Base-by-base conservation (phyloP, 352 stramenopile genomes). In the Elongisporangium undulatum region DNA sequence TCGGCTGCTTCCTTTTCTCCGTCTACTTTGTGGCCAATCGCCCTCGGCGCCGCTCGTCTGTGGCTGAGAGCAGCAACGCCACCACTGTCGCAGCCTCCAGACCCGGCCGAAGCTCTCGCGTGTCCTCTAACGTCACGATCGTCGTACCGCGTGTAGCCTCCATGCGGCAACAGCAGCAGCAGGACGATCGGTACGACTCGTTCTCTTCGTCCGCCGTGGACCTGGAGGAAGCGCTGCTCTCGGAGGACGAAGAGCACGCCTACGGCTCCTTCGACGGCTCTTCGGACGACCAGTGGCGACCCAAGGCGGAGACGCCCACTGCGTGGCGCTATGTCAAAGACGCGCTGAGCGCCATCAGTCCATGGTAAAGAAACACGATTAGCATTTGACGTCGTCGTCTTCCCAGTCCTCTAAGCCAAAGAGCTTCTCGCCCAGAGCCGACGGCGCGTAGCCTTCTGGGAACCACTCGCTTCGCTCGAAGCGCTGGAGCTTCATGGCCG, bases 11-110 rank as follows among this genome's bases (percentile, higher is more conserved):
- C 38, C 69, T 94, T 26, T 91, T 95, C 60, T 95, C 86, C 1
- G 83, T 95, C 10, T 95, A 95, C 62, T 95, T 95, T 66, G 84
- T 95, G 26, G 85, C 74, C 4, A 95, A 93, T 68, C 86, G 86
- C 7, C 86, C 86, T 16, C 81, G 77, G 13, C 34, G 34, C 12
- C 34, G 34, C 34, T 45, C 34, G 2, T 45, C 34, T 4, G 34
- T 45, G 34, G 34, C 34, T 4, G 34, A 45, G 17, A 45, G 34
- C 34, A 45, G 34, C 34, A 45, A 45, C 13, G 34, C 34, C 34
- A 45, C 34, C 4, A 45, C 34, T 10, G 12, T 45, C 7, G 34
- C 34, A 45, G 34, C 34, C 34, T 17, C 34, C 4, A 17, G 34
- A 17, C 10, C 34, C 13, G 34, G 34, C 12, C 34, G 34, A 15